Evolutionary conservation across 352 stramenopile genomes (phyloP).

Genomic region (Phytophthora foliorum): DNA sequence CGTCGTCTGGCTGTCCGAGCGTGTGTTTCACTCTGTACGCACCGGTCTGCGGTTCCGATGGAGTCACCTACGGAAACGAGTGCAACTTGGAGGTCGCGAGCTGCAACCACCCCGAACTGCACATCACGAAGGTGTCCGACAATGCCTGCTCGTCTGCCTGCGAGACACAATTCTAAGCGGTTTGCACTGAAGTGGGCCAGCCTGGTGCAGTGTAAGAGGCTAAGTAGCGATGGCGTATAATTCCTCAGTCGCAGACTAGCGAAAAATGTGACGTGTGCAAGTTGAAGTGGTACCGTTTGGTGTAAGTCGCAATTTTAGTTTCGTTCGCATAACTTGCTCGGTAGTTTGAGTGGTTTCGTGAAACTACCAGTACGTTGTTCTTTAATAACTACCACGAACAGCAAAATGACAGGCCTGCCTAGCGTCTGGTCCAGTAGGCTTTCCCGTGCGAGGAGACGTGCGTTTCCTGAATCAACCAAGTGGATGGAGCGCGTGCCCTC

Average conservation of each 20-base stretch:
- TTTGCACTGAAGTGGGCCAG: background rate
- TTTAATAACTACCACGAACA: slow-evolving; percentile 6
- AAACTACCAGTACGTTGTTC: too few species aligned
- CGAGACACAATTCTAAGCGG: slow-evolving; percentile 6
- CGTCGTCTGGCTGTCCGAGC: slow-evolving; percentile 23
- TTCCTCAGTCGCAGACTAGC: background rate
- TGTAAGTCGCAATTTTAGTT: too few species aligned
- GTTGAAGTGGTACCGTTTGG: background rate
- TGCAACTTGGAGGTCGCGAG: slow-evolving; percentile 35
- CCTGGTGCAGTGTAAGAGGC: background rate
- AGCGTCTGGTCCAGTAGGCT: background rate
- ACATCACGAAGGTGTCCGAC: slow-evolving; percentile 15
- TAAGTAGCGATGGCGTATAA: background rate
- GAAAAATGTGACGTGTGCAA: background rate
- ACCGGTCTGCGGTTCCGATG: slow-evolving; percentile 49
- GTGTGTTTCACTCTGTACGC: slow-evolving; percentile 37
- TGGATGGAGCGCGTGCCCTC: slow-evolving; percentile 4
- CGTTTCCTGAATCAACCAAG: slow-evolving; percentile 14
- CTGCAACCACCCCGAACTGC: slow-evolving; percentile 28
- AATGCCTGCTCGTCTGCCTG: slow-evolving; percentile 3
- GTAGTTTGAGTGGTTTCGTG: too few species aligned
- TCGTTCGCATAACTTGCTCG: too few species aligned
- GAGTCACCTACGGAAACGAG: slow-evolving; percentile 45
- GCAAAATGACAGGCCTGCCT: slow-evolving; percentile 4
- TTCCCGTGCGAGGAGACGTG: slow-evolving; percentile 7